Percentiles rank a stretch among this genome's conserved stretches.
These are phyloP conservation scores for Rubia balearica DNA, from an alignment of 305 asterid species.

Conservation along the genomic window DNA sequence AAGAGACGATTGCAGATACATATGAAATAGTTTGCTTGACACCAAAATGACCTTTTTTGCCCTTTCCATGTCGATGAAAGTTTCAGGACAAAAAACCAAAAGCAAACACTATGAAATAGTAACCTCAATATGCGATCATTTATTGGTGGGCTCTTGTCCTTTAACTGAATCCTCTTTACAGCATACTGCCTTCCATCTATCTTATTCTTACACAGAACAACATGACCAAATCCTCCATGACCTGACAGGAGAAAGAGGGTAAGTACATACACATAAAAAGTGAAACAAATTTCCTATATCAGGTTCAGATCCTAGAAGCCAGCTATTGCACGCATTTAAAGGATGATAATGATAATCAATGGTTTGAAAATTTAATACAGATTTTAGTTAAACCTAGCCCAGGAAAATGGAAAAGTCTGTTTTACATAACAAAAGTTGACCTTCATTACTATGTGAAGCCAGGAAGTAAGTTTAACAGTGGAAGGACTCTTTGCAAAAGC, in stretches of 20 bases:
- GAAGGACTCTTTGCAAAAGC: neutral
- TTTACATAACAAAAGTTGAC: neutral
- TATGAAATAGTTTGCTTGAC: neutral
- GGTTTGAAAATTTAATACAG: neutral
- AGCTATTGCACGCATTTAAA: neutral
- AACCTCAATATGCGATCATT: constrained; percentile 91
- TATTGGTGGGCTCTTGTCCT: constrained; percentile 78
- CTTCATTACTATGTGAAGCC: neutral
- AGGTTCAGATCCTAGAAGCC: neutral
- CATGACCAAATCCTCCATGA: constrained; percentile 98
- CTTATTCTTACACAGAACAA: constrained; percentile 94
- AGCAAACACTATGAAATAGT: constrained; percentile 17
- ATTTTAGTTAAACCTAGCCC: neutral
- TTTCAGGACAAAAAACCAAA: neutral
- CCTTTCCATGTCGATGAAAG: neutral
- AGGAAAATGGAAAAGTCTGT: constrained; percentile 1
- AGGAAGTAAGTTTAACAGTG: neutral
- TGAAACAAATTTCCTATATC: constrained; percentile 1
- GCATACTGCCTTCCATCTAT: constrained; percentile 97
- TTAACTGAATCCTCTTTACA: constrained; percentile 81
- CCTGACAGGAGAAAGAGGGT: constrained; percentile 36
- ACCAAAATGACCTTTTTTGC: neutral
- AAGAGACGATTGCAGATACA: neutral
- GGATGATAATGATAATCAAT: neutral
- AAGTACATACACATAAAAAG: neutral